phyloP scores from a whole-genome alignment of 257 asterid species.

The Solanum rostratum region DNA sequence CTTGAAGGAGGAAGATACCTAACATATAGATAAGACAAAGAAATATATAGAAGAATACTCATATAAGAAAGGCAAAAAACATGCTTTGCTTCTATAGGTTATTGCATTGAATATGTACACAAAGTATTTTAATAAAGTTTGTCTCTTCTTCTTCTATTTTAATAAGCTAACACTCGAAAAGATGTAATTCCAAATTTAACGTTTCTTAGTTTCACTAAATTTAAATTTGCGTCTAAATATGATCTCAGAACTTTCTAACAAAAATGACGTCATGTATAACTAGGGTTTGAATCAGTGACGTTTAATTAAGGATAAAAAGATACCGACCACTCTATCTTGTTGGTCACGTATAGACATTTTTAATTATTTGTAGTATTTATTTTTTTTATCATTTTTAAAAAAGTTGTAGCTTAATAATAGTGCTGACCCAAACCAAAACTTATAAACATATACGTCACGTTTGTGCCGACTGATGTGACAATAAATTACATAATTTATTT shows the following conservation, averaged over 20 bases:
- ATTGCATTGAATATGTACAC: not conserved
- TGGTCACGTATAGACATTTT: too few species aligned
- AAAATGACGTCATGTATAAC: not conserved
- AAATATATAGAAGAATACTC: not conserved
- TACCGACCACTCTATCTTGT: not conserved
- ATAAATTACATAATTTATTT: not conserved
- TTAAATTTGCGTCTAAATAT: too few species aligned
- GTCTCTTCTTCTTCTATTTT: not conserved
- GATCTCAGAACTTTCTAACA: too few species aligned
- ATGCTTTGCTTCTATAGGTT: not conserved
- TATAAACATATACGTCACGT: not conserved
- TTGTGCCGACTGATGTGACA: conserved; percentile 1
- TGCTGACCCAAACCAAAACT: not conserved
- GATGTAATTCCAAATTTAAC: not conserved
- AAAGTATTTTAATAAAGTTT: not conserved
- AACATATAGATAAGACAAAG: not conserved
- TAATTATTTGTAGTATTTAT: too few species aligned
- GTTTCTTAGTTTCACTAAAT: too few species aligned
- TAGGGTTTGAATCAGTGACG: not conserved
- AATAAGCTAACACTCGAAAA: not conserved
- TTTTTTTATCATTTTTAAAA: not conserved
- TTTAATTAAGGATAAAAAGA: not conserved
- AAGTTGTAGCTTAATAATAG: not conserved
- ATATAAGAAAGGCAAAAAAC: not conserved
- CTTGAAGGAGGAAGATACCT: not conserved